These are phyloP conservation scores for Carex kokanica DNA, from an alignment of 176 grass and related monocot species.

Conservation along the genomic window DNA sequence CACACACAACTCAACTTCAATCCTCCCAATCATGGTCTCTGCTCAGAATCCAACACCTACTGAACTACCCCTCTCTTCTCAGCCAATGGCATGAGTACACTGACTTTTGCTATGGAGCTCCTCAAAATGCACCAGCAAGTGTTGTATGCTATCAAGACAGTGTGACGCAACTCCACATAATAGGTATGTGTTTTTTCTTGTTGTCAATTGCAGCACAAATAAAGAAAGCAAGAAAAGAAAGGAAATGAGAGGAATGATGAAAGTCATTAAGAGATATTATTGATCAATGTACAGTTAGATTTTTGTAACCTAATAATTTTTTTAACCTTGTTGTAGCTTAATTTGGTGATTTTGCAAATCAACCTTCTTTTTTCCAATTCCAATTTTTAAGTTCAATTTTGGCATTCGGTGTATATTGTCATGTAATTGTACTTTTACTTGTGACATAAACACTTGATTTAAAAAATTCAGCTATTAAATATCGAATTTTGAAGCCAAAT, in stretches of 20 bases:
- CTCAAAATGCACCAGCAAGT: constrained; percentile 50
- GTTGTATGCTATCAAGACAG: constrained; percentile 90
- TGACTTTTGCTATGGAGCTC: constrained; percentile 78
- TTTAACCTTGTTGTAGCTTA: not conserved
- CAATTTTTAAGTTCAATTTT: not conserved
- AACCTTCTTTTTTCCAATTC: not conserved
- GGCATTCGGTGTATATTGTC: not conserved
- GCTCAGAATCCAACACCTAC: constrained; percentile 69
- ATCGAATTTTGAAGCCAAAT: not conserved
- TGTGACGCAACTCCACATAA: constrained; percentile 88
- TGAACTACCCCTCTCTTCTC: constrained; percentile 66
- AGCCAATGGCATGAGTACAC: constrained; percentile 59
- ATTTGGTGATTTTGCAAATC: not conserved
- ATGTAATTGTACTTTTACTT: not conserved
- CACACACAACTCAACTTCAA: constrained; percentile 55
- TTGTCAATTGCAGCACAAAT: not conserved
- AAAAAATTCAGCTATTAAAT: not conserved
- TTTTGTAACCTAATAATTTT: not conserved
- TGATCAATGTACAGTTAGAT: not conserved
- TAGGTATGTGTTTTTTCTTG: constrained; percentile 23
- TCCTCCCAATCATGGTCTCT: constrained; percentile 87
- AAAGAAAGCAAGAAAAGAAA: not conserved
- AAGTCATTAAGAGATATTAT: not conserved
- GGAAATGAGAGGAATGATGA: not conserved
- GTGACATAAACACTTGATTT: not conserved